These are phyloP conservation scores for Cyclotella kingstonii DNA, from an alignment of 108 stramenopile genomes.

Conservation along the genomic window DNA sequence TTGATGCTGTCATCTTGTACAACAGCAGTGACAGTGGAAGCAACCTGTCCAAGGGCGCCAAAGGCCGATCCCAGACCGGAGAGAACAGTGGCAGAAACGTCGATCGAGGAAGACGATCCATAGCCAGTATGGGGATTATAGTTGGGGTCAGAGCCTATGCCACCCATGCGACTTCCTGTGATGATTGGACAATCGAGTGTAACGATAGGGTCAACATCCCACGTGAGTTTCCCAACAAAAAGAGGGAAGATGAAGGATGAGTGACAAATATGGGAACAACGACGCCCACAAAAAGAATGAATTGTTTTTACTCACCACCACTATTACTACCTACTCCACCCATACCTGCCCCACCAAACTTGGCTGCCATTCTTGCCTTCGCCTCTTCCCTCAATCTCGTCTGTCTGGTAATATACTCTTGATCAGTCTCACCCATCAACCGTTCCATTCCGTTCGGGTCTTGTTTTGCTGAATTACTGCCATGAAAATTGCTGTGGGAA, in stretches of 20 bases:
- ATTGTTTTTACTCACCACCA: not conserved
- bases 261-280: too few relatives aligned
- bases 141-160: conserved; percentile 72
- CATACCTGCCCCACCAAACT: conserved; percentile 76
- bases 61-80: conserved; percentile 65
- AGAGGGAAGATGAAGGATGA: too few relatives aligned
- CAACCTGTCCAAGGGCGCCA: conserved; percentile 44
- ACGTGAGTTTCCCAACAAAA: too few relatives aligned
- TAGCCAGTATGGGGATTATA: conserved; percentile 65
- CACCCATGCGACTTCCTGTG: conserved; percentile 57
- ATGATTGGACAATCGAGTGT: too few relatives aligned
- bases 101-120: conserved; percentile 36
- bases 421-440: conserved; percentile 84
- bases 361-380: conserved; percentile 79
- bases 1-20: conserved; percentile 47
- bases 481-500: conserved; percentile 13
- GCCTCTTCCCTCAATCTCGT: conserved; percentile 86
- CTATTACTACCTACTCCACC: conserved; percentile 64
- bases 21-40: conserved; percentile 37
- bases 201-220: too few relatives aligned
- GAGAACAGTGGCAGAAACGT: conserved; percentile 29
- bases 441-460: conserved; percentile 92
- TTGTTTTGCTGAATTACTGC: conserved; percentile 12
- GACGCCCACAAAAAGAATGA: not conserved
- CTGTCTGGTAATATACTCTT: conserved; percentile 90